phyloP scores from a whole-genome alignment of 176 grass and related monocot genomes.

The Sorghum bicolor region Sorghum_bicolor_NCBIv3 NC_012875.2:59623001-59623500 shows the following conservation, averaged over 20 bases:
- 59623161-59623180: neutral
- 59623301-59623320: neutral
- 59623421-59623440: slow-evolving; percentile 11
- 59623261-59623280: neutral
- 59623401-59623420: neutral
- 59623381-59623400: neutral
- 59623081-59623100: neutral
- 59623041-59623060: neutral
- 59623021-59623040: neutral
- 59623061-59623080: neutral
- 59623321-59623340: slow-evolving; percentile 26
- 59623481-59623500: neutral
- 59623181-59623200: slow-evolving; percentile 20
- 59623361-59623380: neutral
- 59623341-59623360: slow-evolving; percentile 23
- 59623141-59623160: neutral
- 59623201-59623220: slow-evolving; percentile 13
- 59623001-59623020: neutral
- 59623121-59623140: neutral
- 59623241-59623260: slow-evolving; percentile 18
- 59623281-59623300: neutral
- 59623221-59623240: slow-evolving; percentile 6
- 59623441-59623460: slow-evolving; percentile 14
- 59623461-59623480: neutral
- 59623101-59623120: slow-evolving; percentile 14